A percentile compares a stretch with the other conserved stretches of the same genome.
phyloP scores from a whole-genome alignment of 1,139 yeast species.

The Candida tropicalis region DNA sequence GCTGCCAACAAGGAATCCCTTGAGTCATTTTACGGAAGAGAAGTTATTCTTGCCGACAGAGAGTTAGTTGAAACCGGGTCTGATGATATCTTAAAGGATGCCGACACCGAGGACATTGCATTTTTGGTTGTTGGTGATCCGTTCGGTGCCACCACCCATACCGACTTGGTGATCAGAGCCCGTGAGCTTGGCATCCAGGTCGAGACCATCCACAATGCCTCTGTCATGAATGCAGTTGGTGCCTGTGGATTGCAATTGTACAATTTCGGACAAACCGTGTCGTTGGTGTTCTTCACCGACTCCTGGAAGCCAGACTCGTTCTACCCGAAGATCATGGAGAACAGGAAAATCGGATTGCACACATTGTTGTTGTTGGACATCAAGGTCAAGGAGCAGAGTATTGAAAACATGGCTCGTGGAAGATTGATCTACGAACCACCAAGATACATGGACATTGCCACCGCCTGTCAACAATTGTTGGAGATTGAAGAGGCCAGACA shows the following conservation, averaged over 20 bases:
- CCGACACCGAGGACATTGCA: conserved; percentile 81
- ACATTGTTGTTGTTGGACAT: conserved; percentile 87
- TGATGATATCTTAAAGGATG: conserved; percentile 76
- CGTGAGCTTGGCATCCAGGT: conserved; percentile 77
- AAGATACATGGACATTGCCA: conserved; percentile 88
- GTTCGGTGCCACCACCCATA: conserved; percentile 97
- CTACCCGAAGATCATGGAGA: conserved; percentile 86
- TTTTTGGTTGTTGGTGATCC: conserved; percentile 97
- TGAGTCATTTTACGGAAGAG: conserved; percentile 84
- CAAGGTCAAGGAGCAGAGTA: conserved; percentile 94
- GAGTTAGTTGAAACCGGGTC: conserved; percentile 91
- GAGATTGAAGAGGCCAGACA: conserved; percentile 81
- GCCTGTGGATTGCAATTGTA: conserved; percentile 96
- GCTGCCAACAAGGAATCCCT: conserved; percentile 72
- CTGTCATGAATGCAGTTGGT: conserved; percentile 98
- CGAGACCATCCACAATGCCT: conserved; percentile 90
- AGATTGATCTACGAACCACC: conserved; percentile 94
- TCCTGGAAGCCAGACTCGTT: conserved; percentile 96
- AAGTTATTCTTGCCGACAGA: conserved; percentile 86
- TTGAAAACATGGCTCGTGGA: conserved; percentile 93
- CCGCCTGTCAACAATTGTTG: conserved; percentile 84
- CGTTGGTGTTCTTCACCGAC: conserved; percentile 93
- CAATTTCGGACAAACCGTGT: conserved; percentile 95
- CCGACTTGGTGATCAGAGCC: conserved; percentile 90
- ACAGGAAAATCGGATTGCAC: conserved; percentile 86